These are phyloP conservation scores for Aspergillus japonicus DNA, from an alignment of 2,329 filamentous ascomycete genomes.

Conservation along the genomic window DNA sequence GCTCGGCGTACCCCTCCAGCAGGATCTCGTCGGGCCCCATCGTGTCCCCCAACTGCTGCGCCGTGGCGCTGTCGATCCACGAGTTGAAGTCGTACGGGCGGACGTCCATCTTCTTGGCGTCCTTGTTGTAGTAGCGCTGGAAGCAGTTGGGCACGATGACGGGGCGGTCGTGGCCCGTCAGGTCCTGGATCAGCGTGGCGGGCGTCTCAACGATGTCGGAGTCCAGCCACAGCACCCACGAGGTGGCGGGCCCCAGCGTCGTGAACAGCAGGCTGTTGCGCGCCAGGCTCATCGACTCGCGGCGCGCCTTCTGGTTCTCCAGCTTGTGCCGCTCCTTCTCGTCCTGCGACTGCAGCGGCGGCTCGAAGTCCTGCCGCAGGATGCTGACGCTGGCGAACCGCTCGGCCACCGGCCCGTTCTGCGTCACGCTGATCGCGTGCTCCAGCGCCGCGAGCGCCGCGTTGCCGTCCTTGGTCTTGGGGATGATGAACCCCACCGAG, in stretches of 20 bases:
- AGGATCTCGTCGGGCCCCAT: constrained; percentile 93
- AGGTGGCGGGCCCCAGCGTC: constrained; percentile 83
- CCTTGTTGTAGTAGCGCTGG: constrained; percentile 76
- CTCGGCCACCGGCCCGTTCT: constrained; percentile 74
- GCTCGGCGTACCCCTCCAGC: constrained; percentile 87
- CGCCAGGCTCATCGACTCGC: constrained; percentile 88
- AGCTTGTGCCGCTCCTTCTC: constrained; percentile 91
- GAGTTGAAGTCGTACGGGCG: constrained; percentile 96
- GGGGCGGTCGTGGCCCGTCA: constrained; percentile 83
- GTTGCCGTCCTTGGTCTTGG: constrained; percentile 90
- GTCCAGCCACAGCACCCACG: constrained; percentile 97
- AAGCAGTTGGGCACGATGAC: constrained; percentile 95
- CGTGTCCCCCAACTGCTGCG: constrained; percentile 69
- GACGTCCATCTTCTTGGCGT: constrained; percentile 68
- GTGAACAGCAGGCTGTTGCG: constrained; percentile 95
- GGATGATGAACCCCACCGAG: constrained; percentile 91
- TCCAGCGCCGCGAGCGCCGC: constrained; percentile 79
- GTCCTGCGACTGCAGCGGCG: constrained; percentile 73
- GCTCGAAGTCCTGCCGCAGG: constrained; percentile 90
- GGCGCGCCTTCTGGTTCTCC: constrained; percentile 79
- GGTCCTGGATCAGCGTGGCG: constrained; percentile 79
- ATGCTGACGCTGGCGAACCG: constrained; percentile 94
- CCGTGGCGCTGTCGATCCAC: constrained; percentile 86
- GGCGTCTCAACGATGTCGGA: constrained; percentile 89
- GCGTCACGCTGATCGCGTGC: constrained; percentile 78